A percentile compares a stretch with the other conserved stretches of the same genome.
Conservation (phyloP, 2,329 filamentous ascomycete species). For the Diaporthe sp. region DNA sequence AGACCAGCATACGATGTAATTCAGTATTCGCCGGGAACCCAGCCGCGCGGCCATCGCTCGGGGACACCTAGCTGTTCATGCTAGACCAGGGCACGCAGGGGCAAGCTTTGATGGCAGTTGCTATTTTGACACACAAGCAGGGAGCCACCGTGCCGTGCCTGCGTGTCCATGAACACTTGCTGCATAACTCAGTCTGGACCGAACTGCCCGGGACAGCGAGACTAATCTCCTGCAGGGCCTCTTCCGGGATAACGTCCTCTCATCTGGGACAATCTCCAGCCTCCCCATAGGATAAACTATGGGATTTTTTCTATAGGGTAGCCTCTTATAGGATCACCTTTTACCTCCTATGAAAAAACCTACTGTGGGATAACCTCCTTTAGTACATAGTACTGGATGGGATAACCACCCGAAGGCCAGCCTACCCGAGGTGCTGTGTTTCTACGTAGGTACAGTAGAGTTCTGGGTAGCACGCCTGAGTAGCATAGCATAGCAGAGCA, state of each 20-base stretch:
- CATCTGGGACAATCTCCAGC: background rate
- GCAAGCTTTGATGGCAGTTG: background rate
- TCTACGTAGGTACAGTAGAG: background rate
- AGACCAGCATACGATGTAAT: no score
- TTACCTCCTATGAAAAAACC: no score
- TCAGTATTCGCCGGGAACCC: background rate
- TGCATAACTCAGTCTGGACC: background rate
- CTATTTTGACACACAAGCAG: background rate
- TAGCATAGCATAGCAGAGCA: no score
- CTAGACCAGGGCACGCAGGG: background rate
- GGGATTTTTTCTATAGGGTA: no score
- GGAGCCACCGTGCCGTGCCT: background rate
- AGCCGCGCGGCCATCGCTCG: background rate
- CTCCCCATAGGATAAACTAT: no score
- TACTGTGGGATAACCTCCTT: background rate
- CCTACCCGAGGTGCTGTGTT: background rate
- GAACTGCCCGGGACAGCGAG: background rate
- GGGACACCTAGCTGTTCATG: background rate
- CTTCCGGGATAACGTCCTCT: background rate
- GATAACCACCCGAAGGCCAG: background rate
- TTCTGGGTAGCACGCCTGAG: no score
- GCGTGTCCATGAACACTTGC: background rate
- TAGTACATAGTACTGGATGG: background rate
- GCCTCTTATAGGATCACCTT: no score
- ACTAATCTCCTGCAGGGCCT: background rate